A percentile compares a stretch with the other conserved stretches of the same genome.
These are phyloP conservation scores for Sclerotiophoma versabilis DNA, from an alignment of 2,329 filamentous ascomycete species.

Conservation along the genomic window DNA sequence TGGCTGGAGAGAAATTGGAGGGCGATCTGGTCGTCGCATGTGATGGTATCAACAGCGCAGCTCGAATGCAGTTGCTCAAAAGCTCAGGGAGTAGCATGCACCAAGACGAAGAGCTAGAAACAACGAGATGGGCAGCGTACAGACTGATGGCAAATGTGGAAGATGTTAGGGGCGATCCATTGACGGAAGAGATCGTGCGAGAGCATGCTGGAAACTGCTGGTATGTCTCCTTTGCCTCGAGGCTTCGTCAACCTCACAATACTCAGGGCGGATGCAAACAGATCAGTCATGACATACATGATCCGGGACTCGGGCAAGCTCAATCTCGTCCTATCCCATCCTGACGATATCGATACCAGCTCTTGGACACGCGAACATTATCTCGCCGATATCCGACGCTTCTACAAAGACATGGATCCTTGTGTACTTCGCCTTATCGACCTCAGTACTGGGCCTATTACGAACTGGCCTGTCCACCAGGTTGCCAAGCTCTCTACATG, in stretches of 20 bases:
- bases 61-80: constrained; percentile 16
- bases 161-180: constrained; percentile 13
- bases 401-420: constrained; percentile 17
- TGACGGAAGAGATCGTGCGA: constrained; percentile 14
- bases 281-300: constrained; percentile 28
- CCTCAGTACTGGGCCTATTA: constrained; percentile 11
- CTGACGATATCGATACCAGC: constrained; percentile 19
- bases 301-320: constrained; percentile 21
- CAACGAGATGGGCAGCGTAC: constrained; percentile 25
- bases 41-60: constrained; percentile 23
- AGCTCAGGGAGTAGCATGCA: neutral
- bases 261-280: constrained; percentile 12
- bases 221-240: neutral
- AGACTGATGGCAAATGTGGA: constrained; percentile 21
- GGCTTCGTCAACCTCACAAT: neutral
- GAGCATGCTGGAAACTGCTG: constrained; percentile 24
- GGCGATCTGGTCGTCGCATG: constrained; percentile 22
- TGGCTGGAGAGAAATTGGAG: constrained; percentile 11
- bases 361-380: constrained; percentile 21
- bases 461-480: constrained; percentile 23
- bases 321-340: constrained; percentile 26
- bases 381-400: constrained; percentile 3
- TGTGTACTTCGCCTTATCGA: constrained; percentile 15
- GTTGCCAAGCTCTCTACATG: constrained; percentile 20
- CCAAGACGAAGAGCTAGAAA: constrained; percentile 9